Percentiles rank a stretch among this genome's conserved stretches.
These are phyloP conservation scores for Kluyveromyces sp. DNA, from an alignment of 1,139 yeast species.

Conservation along the genomic window DNA sequence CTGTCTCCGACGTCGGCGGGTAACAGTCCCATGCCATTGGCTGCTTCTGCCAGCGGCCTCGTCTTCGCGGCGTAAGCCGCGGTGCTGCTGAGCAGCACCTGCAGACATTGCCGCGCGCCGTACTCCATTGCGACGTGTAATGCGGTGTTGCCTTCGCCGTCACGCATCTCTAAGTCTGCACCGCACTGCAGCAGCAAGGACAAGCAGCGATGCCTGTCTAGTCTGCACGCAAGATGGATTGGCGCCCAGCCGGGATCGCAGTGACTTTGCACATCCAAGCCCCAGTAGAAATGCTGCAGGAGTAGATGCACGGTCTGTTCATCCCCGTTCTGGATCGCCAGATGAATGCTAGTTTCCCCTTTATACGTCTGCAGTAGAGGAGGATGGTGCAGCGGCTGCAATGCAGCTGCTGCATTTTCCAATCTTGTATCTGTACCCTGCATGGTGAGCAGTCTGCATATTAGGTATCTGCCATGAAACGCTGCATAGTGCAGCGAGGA, in stretches of 20 bases:
- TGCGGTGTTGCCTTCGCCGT: conserved; percentile 65
- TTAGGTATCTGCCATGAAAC: conserved; percentile 67
- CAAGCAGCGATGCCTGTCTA: conserved; percentile 65
- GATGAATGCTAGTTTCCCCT: conserved; percentile 66
- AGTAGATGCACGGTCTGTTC: conserved; percentile 76
- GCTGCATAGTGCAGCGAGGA: conserved; percentile 84
- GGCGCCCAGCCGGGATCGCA: conserved; percentile 48
- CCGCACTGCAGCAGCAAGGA: conserved; percentile 71
- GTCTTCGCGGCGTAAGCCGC: not conserved
- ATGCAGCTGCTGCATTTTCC: conserved; percentile 1
- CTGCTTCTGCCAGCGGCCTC: conserved; percentile 35
- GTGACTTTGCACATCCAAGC: conserved; percentile 39
- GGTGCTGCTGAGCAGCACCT: conserved; percentile 41
- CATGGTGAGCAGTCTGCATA: conserved; percentile 56
- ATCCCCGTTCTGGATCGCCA: conserved; percentile 62
- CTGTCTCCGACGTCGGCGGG: conserved; percentile 56
- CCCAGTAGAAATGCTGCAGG: conserved; percentile 70
- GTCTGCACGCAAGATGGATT: conserved; percentile 62
- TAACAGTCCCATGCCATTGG: conserved; percentile 60
- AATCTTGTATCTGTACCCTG: conserved; percentile 46
- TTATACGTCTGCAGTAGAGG: conserved; percentile 50
- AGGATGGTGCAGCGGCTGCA: not conserved
- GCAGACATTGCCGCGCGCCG: conserved; percentile 61
- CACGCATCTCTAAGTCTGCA: conserved; percentile 59
- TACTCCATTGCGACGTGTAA: conserved; percentile 75